Conservation (phyloP, 192 early-diverging fungal genomes). For the Rhizoclosmatium sp. region DNA sequence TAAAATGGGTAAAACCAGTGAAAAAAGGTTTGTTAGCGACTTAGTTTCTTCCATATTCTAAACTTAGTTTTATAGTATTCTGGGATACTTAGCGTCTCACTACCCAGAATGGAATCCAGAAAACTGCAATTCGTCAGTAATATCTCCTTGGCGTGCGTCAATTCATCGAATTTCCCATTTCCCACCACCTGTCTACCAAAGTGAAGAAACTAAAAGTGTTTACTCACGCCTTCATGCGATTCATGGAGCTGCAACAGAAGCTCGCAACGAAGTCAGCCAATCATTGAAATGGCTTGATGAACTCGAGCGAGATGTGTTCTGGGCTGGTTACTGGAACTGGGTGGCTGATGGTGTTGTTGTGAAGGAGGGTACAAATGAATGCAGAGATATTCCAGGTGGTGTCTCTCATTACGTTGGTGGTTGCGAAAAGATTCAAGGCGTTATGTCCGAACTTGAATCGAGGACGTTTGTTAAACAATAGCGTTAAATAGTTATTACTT, state of each 20-base stretch:
- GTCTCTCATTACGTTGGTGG: conserved; percentile 13
- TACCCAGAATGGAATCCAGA: conserved; percentile 13
- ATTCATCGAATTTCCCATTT: conserved; percentile 3
- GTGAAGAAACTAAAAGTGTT: not conserved
- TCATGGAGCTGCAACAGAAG: conserved; percentile 22
- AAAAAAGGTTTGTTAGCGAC: conserved; percentile 13
- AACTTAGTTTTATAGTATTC: conserved; percentile 11
- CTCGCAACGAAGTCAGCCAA: conserved; percentile 19
- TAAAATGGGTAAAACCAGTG: conserved; percentile 2
- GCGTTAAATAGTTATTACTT: no score
- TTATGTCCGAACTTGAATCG: conserved; percentile 10
- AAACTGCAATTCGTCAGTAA: conserved; percentile 5
- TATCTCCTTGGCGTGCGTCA: conserved; percentile 25
- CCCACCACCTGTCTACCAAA: conserved; percentile 15
- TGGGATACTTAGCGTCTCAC: conserved; percentile 20
- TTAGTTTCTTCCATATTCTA: not conserved
- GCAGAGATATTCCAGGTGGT: not conserved
- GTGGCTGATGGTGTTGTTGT: conserved; percentile 44
- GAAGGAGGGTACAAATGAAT: not conserved
- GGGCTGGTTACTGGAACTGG: conserved; percentile 56
- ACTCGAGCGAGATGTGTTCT: conserved; percentile 46
- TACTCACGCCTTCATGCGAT: conserved; percentile 22
- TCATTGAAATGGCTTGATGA: conserved; percentile 30
- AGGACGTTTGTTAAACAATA: not conserved
- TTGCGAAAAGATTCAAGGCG: conserved; percentile 18